These are phyloP conservation scores for Wolfiporia cocos DNA, from an alignment of 1,284 basidiomycete genomes.

Conservation along the genomic window DNA sequence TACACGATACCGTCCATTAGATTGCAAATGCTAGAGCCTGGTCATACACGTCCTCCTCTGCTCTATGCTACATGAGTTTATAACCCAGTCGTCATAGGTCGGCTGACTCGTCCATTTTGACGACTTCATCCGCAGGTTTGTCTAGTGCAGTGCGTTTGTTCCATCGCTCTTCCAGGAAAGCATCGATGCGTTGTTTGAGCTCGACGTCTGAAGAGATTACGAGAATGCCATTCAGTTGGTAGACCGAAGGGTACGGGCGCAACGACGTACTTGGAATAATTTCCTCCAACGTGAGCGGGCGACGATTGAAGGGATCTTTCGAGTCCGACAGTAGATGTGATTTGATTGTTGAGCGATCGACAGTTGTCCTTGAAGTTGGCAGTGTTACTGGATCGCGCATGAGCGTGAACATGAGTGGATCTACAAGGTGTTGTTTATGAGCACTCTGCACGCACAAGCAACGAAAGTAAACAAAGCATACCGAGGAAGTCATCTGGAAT, in stretches of 20 bases:
- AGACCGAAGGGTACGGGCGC: not conserved
- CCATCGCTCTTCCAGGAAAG: slow-evolving; percentile 48
- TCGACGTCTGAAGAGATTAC: slow-evolving; percentile 39
- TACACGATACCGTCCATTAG: too few relatives aligned
- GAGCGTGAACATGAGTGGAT: slow-evolving; percentile 88
- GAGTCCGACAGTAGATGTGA: slow-evolving; percentile 89
- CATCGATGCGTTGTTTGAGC: slow-evolving; percentile 58
- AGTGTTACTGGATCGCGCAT: slow-evolving; percentile 96
- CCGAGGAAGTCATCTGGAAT: slow-evolving; percentile 95
- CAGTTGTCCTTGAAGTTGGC: slow-evolving; percentile 75
- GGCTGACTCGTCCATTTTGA: slow-evolving; percentile 35
- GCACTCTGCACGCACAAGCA: not conserved
- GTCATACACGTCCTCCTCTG: too few relatives aligned
- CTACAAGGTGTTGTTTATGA: slow-evolving; percentile 44
- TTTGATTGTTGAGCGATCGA: slow-evolving; percentile 95
- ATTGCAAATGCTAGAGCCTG: too few relatives aligned
- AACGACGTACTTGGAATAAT: slow-evolving; percentile 61
- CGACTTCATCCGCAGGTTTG: slow-evolving; percentile 24
- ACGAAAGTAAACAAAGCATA: slow-evolving; percentile 25
- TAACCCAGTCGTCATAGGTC: too few relatives aligned
- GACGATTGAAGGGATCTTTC: slow-evolving; percentile 88
- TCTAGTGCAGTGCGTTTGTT: slow-evolving; percentile 29
- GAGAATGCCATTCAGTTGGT: not conserved
- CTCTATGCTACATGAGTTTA: too few relatives aligned
- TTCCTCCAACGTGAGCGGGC: slow-evolving; percentile 75